Evolutionary conservation across 148 eudicot genomes (phyloP).

Genomic region (Rhododendron ferrugineum): DNA sequence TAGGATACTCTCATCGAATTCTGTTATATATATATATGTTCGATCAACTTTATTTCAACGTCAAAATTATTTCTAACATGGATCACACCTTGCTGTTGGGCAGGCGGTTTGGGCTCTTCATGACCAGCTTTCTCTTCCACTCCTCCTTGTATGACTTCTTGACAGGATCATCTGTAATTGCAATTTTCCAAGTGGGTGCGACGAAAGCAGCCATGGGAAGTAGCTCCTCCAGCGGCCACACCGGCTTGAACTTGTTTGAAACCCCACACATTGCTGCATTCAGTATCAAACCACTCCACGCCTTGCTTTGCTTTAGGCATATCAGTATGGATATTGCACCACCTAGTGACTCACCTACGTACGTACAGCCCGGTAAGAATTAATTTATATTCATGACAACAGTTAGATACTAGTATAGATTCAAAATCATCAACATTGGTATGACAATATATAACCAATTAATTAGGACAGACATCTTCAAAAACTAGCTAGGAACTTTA

Average conservation of each 20-base stretch:
- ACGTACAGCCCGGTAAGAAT: background rate
- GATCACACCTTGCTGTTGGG: slow-evolving; percentile 11
- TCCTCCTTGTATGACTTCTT: slow-evolving; percentile 30
- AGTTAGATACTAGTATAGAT: background rate
- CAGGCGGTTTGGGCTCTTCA: slow-evolving; percentile 27
- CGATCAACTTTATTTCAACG: too few species aligned
- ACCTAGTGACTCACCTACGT: slow-evolving; percentile 26
- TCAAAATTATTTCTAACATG: background rate
- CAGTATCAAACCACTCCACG: slow-evolving; percentile 34
- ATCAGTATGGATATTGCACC: slow-evolving; percentile 35
- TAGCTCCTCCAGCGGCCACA: slow-evolving; percentile 42
- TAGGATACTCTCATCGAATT: too few species aligned
- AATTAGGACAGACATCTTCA: too few species aligned
- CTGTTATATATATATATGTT: too few species aligned
- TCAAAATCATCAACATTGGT: background rate
- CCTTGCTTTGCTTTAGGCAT: slow-evolving; percentile 21
- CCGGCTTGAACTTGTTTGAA: slow-evolving; percentile 36
- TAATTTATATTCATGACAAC: background rate
- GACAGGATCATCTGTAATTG: slow-evolving; percentile 21
- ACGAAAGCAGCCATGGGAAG: slow-evolving; percentile 31
- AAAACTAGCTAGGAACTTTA: too few species aligned
- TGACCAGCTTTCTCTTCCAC: slow-evolving; percentile 38
- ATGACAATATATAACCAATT: background rate
- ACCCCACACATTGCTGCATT: slow-evolving; percentile 44
- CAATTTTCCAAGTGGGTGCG: slow-evolving; percentile 36